Conservation (phyloP, 1,284 basidiomycete species). For the Tetrapyrgos nigripes region DNA sequence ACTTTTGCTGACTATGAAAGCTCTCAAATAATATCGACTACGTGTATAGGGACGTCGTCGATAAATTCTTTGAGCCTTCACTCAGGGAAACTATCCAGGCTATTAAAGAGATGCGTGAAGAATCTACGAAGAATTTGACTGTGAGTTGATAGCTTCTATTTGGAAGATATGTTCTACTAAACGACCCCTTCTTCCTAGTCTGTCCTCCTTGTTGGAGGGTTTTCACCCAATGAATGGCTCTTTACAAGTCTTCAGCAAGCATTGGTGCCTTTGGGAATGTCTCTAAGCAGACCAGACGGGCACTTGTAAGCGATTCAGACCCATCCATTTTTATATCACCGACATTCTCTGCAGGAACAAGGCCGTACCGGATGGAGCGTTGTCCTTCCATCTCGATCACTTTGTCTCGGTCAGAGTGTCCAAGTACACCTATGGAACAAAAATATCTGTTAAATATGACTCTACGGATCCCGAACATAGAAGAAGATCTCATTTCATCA, state of each 20-base stretch:
- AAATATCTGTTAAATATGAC: conserved; percentile 35
- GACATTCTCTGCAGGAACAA: conserved; percentile 48
- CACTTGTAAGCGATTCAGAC: conserved; percentile 38
- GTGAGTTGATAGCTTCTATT: not conserved
- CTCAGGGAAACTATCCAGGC: conserved; percentile 37
- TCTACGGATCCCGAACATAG: conserved; percentile 40
- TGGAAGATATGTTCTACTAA: not conserved
- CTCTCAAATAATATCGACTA: not conserved
- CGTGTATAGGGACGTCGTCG: conserved; percentile 38
- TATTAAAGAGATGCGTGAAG: conserved; percentile 35
- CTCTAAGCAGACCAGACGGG: conserved; percentile 43
- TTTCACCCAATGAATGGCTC: conserved; percentile 57
- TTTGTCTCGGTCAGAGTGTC: conserved; percentile 53
- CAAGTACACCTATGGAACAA: conserved; percentile 49
- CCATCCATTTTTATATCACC: not conserved
- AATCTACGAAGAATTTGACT: conserved; percentile 26
- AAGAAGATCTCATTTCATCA: conserved; percentile 26
- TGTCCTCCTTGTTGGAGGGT: conserved; percentile 50
- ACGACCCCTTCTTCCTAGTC: conserved; percentile 26
- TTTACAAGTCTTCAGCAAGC: conserved; percentile 41
- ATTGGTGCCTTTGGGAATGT: conserved; percentile 35
- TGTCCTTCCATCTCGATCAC: conserved; percentile 58
- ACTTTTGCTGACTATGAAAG: not conserved
- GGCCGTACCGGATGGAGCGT: conserved; percentile 60
- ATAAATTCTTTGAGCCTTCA: conserved; percentile 48